phyloP scores from a whole-genome alignment of 148 eudicot species.

The Fallopia convolvulus region DNA sequence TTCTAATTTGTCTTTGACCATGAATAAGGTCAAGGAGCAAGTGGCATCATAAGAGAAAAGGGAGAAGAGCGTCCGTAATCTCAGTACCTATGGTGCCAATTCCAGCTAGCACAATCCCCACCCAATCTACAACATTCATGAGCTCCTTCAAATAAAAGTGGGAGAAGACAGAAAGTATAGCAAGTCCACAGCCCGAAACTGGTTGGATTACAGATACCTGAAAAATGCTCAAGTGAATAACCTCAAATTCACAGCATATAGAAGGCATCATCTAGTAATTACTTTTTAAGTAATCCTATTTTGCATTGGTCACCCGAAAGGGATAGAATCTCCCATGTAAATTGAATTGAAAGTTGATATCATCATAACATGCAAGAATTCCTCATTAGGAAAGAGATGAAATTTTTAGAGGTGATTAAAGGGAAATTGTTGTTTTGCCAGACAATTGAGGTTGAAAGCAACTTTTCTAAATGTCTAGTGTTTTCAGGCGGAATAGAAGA shows the following conservation, averaged over 20 bases:
- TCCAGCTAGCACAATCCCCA: slow-evolving; percentile 85
- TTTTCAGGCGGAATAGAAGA: neutral
- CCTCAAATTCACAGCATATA: neutral
- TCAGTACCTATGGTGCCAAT: slow-evolving; percentile 96
- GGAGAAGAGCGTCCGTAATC: neutral
- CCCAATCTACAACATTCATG: slow-evolving; percentile 96
- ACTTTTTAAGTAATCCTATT: neutral
- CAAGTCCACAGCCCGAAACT: slow-evolving; percentile 99
- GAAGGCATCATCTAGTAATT: neutral
- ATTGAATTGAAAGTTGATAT: neutral
- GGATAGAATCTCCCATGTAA: neutral
- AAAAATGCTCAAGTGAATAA: neutral
- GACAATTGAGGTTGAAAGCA: neutral
- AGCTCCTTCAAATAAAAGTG: slow-evolving; percentile 93
- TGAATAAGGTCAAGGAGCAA: neutral
- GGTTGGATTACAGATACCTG: slow-evolving; percentile 99
- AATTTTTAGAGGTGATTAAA: neutral
- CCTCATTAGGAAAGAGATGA: neutral
- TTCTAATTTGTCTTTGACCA: neutral
- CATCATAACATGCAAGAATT: neutral
- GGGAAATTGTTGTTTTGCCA: neutral
- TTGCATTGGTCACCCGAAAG: neutral
- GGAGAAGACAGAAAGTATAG: slow-evolving; percentile 93
- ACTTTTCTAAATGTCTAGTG: neutral
- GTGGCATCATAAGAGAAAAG: neutral